These are phyloP conservation scores for Beauveria caledonica DNA, from an alignment of 2,329 filamentous ascomycete species.

Conservation along the genomic window DNA sequence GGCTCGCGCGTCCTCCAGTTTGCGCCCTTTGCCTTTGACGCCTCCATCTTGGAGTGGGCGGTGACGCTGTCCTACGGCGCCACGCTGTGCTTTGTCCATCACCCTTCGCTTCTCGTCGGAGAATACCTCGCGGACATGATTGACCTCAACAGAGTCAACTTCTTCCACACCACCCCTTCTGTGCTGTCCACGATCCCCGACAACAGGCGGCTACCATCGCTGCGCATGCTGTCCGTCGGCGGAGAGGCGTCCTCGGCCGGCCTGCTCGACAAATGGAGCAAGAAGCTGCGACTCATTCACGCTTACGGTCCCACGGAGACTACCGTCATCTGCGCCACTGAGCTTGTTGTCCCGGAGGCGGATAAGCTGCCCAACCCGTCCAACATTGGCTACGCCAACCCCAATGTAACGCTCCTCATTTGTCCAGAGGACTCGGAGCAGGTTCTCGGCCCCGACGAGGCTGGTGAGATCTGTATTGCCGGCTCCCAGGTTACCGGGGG, in stretches of 20 bases:
- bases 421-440: neutral
- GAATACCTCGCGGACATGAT: conserved; percentile 3
- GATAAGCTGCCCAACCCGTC: neutral
- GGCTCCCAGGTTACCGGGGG: neutral
- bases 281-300: neutral
- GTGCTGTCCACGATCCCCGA: neutral
- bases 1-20: conserved; percentile 8
- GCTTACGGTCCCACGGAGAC: conserved; percentile 7
- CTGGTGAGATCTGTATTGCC: conserved; percentile 2
- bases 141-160: neutral
- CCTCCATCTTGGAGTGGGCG: conserved; percentile 7
- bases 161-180: neutral
- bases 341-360: neutral
- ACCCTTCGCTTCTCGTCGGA: conserved; percentile 1
- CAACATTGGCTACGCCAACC: neutral
- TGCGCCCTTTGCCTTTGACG: conserved; percentile 6
- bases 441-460: neutral
- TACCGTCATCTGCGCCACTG: conserved; percentile 8
- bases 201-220: neutral
- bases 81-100: conserved; percentile 1
- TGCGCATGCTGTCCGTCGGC: conserved; percentile 6
- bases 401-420: neutral
- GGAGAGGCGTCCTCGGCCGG: conserved; percentile 5
- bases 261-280: conserved; percentile 3
- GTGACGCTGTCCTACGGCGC: conserved; percentile 2